phyloP scores from a whole-genome alignment of 441 rosid genomes.

The Jatropha podagrica region DNA sequence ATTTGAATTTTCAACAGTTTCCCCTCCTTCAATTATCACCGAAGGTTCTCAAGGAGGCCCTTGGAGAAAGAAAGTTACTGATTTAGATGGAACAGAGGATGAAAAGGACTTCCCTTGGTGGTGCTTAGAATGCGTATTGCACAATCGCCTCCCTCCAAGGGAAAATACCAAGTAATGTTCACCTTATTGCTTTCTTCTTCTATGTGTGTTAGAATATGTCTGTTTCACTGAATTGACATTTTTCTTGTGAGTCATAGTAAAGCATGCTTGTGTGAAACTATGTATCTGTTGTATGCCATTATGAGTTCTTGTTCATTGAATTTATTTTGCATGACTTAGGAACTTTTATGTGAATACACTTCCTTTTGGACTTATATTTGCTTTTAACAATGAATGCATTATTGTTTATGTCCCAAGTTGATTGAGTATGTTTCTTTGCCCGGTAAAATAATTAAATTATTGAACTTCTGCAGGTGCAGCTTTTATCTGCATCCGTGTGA shows the following conservation, averaged over 20 bases:
- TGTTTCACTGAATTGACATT: conserved; percentile 6
- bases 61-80: conserved; percentile 96
- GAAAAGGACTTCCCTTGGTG: conserved; percentile 97
- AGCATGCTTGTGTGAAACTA: not conserved
- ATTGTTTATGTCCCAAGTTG: not conserved
- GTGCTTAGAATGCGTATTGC: conserved; percentile 91
- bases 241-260: conserved; percentile 3
- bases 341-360: not conserved
- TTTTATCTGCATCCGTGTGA: conserved; percentile 95
- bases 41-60: conserved; percentile 98
- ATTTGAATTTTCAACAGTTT: conserved; percentile 75
- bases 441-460: conserved; percentile 10
- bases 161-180: conserved; percentile 83
- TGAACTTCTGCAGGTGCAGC: conserved; percentile 74
- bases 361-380: no score
- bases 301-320: not conserved
- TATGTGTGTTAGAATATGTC: conserved; percentile 1
- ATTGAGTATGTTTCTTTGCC: not conserved
- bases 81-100: conserved; percentile 93
- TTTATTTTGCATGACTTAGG: conserved; percentile 8
- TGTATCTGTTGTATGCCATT: not conserved
- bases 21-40: conserved; percentile 86
- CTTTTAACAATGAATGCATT: no score
- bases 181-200: conserved; percentile 13
- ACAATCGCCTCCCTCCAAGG: conserved; percentile 92